Percentiles rank a stretch among this genome's conserved stretches.
phyloP scores from a whole-genome alignment of 345 rosid genomes.

The Geranium rotundifolium region DNA sequence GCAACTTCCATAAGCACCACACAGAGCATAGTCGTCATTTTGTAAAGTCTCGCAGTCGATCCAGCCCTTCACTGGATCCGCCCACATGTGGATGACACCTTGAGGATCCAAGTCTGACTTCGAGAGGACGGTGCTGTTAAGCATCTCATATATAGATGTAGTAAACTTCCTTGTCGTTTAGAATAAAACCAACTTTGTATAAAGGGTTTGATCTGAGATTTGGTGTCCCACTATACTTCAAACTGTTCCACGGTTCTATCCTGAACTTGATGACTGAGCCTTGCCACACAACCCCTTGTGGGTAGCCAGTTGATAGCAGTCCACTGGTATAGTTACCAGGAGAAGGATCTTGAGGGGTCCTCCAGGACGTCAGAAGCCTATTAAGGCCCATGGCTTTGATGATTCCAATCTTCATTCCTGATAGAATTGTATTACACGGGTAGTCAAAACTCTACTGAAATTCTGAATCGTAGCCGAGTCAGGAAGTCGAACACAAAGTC shows the following conservation, averaged over 20 bases:
- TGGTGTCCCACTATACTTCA: conserved; percentile 5
- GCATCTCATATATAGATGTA: background rate
- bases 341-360: conserved; percentile 22
- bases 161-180: conserved; percentile 1
- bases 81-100: background rate
- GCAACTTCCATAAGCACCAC: conserved; percentile 8
- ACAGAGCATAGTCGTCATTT: background rate
- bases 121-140: background rate
- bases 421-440: conserved; percentile 13
- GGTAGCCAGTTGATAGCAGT: conserved; percentile 18
- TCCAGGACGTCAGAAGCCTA: conserved; percentile 28
- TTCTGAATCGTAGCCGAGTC: too few species aligned
- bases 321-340: conserved; percentile 16
- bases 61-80: background rate
- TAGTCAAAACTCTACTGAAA: conserved; percentile 9
- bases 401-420: conserved; percentile 11
- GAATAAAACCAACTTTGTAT: background rate
- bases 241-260: conserved; percentile 26
- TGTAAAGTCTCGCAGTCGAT: background rate
- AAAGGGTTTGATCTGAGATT: background rate
- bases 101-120: background rate
- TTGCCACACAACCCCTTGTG: conserved; percentile 10
- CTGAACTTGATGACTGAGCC: conserved; percentile 12
- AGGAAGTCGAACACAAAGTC: too few species aligned
- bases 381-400: background rate